Conservation (phyloP, 345 rosid species). For the Viola odorata region DNA sequence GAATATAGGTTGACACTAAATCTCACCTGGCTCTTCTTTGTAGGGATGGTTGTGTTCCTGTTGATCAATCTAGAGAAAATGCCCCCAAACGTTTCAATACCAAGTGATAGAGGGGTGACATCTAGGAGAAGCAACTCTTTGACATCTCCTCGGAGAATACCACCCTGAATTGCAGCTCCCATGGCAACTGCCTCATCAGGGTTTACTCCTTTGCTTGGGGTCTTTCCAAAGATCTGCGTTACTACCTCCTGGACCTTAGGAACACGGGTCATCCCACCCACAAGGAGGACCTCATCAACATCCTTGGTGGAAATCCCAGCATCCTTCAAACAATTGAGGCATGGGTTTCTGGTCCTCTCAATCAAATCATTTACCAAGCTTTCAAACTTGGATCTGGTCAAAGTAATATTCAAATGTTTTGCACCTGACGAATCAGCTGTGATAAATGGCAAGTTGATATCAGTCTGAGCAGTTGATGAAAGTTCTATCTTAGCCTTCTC, state of each 20-base stretch:
- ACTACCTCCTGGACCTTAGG: slow-evolving; percentile 30
- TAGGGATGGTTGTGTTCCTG: slow-evolving; percentile 28
- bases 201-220: slow-evolving; percentile 32
- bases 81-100: slow-evolving; percentile 32
- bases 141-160: slow-evolving; percentile 31
- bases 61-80: slow-evolving; percentile 25
- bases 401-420: slow-evolving; percentile 25
- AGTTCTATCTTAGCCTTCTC: slow-evolving; percentile 40
- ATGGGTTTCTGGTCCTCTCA: slow-evolving; percentile 25
- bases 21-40: slow-evolving; percentile 29
- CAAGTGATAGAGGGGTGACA: slow-evolving; percentile 29
- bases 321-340: slow-evolving; percentile 29
- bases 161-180: slow-evolving; percentile 36
- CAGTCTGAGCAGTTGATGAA: slow-evolving; percentile 34
- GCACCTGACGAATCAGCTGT: slow-evolving; percentile 36
- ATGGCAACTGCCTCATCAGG: slow-evolving; percentile 34
- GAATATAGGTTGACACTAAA: neutral
- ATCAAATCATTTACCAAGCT: slow-evolving; percentile 23
- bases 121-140: slow-evolving; percentile 29
- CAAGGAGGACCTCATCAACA: slow-evolving; percentile 29
- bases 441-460: slow-evolving; percentile 33
- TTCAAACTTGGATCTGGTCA: slow-evolving; percentile 31
- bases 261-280: slow-evolving; percentile 35
- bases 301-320: slow-evolving; percentile 28
- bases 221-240: slow-evolving; percentile 20